Evolutionary conservation across 805 yeast genomes (phyloP).

Genomic region (Hanseniaspora occidentalis): DNA sequence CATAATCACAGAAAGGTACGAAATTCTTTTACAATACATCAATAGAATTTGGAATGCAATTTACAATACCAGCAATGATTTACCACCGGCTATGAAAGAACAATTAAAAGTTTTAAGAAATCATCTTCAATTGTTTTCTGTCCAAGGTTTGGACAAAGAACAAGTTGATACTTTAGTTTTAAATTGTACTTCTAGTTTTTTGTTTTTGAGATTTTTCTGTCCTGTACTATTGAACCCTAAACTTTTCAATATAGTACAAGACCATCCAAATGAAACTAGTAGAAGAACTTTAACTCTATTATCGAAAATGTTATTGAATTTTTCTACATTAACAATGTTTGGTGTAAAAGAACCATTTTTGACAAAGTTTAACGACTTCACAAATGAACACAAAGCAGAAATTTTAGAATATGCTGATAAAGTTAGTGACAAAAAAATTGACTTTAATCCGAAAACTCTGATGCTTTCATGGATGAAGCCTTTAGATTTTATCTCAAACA

Average conservation of each 20-base stretch:
- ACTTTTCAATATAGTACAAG: slow-evolving; percentile 56
- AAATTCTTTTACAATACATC: slow-evolving; percentile 36
- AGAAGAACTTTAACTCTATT: slow-evolving; percentile 72
- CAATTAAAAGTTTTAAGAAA: slow-evolving; percentile 53
- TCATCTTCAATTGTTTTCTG: slow-evolving; percentile 41
- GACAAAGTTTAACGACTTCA: slow-evolving; percentile 53
- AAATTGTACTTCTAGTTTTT: slow-evolving; percentile 71
- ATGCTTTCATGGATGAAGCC: slow-evolving; percentile 19
- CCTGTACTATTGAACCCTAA: slow-evolving; percentile 91
- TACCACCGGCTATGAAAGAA: slow-evolving; percentile 54
- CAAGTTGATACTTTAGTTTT: slow-evolving; percentile 36
- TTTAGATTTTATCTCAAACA: slow-evolving; percentile 28
- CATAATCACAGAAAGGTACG: slow-evolving; percentile 32
- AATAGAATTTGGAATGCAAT: slow-evolving; percentile 57
- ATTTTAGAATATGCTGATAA: slow-evolving; percentile 58
- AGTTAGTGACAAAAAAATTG: slow-evolving; percentile 58
- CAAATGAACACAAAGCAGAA: slow-evolving; percentile 43
- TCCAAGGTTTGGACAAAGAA: slow-evolving; percentile 34
- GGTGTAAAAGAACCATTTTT: slow-evolving; percentile 79
- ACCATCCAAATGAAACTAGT: slow-evolving; percentile 56
- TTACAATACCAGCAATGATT: slow-evolving; percentile 52
- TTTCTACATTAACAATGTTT: slow-evolving; percentile 66
- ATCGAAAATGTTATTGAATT: slow-evolving; percentile 66
- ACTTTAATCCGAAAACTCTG: slow-evolving; percentile 44
- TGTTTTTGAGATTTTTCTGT: slow-evolving; percentile 75